Percentiles rank a stretch among this genome's conserved stretches.
These are phyloP conservation scores for Podaxis sp. DNA, from an alignment of 768 basidiomycete genomes.

Conservation along the genomic window DNA sequence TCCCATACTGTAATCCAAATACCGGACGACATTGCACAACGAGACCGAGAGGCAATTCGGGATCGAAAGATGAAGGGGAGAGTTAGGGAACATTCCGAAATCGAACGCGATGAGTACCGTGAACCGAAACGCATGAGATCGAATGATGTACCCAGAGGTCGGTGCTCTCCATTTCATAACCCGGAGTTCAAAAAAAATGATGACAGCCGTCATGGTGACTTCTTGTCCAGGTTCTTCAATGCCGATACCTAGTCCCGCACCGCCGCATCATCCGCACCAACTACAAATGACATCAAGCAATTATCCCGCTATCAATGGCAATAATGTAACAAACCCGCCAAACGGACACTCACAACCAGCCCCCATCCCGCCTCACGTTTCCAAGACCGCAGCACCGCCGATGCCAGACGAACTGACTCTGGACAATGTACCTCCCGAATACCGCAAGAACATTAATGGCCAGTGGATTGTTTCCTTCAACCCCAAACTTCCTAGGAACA, in stretches of 20 bases:
- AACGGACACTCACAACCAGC: neutral
- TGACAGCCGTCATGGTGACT: neutral
- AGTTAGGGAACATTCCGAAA: conserved; percentile 38
- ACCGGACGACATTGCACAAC: neutral
- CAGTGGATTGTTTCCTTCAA: conserved; percentile 83
- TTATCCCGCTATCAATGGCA: neutral
- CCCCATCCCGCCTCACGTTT: neutral
- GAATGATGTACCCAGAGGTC: neutral
- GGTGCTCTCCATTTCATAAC: neutral
- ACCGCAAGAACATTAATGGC: conserved; percentile 68
- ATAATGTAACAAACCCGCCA: too few species aligned
- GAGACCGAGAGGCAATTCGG: conserved; percentile 7
- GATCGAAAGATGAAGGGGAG: conserved; percentile 28
- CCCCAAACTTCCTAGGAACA: conserved; percentile 63
- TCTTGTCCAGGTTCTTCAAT: neutral
- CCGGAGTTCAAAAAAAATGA: neutral
- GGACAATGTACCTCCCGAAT: conserved; percentile 46
- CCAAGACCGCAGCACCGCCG: conserved; percentile 7
- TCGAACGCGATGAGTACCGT: conserved; percentile 60
- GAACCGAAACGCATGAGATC: conserved; percentile 8
- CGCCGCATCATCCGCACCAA: neutral
- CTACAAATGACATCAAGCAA: neutral
- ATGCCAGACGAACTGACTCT: conserved; percentile 41
- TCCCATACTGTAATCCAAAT: neutral
- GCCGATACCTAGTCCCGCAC: neutral